phyloP scores from a whole-genome alignment of 2,329 filamentous ascomycete species.

The Fusarium floridanum region DNA sequence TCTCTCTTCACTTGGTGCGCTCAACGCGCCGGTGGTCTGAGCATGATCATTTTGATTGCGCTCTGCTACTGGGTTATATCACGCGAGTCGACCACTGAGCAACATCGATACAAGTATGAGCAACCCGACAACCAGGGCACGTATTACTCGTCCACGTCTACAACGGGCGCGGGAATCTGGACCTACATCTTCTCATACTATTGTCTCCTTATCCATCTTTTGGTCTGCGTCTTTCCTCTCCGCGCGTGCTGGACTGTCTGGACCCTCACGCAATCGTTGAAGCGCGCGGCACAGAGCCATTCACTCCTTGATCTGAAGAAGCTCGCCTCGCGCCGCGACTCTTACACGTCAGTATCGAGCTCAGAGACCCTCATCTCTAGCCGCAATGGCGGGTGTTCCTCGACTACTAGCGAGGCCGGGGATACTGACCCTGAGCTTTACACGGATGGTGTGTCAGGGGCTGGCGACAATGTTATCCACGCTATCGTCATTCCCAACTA shows the following conservation, averaged over 20 bases:
- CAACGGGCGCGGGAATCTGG: constrained; percentile 61
- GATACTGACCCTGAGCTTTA: constrained; percentile 63
- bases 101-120: constrained; percentile 59
- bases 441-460: constrained; percentile 58
- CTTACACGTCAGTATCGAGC: constrained; percentile 68
- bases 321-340: constrained; percentile 63
- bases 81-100: constrained; percentile 59
- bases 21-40: constrained; percentile 67
- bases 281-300: constrained; percentile 59
- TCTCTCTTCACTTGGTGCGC: constrained; percentile 67
- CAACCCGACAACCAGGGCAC: constrained; percentile 53
- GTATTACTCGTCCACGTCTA: constrained; percentile 48
- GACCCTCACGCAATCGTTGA: constrained; percentile 66
- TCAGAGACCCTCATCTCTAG: constrained; percentile 63
- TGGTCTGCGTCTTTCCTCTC: constrained; percentile 73
- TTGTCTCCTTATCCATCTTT: constrained; percentile 72
- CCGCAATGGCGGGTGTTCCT: constrained; percentile 61
- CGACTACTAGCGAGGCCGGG: constrained; percentile 64
- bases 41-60: constrained; percentile 62
- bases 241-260: constrained; percentile 73
- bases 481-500: constrained; percentile 81
- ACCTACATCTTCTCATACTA: constrained; percentile 73
- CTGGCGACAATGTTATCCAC: constrained; percentile 66
- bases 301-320: constrained; percentile 61
- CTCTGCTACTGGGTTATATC: constrained; percentile 70